These are phyloP conservation scores for Globisporangium yorkense DNA, from an alignment of 352 stramenopile genomes.

Conservation along the genomic window DNA sequence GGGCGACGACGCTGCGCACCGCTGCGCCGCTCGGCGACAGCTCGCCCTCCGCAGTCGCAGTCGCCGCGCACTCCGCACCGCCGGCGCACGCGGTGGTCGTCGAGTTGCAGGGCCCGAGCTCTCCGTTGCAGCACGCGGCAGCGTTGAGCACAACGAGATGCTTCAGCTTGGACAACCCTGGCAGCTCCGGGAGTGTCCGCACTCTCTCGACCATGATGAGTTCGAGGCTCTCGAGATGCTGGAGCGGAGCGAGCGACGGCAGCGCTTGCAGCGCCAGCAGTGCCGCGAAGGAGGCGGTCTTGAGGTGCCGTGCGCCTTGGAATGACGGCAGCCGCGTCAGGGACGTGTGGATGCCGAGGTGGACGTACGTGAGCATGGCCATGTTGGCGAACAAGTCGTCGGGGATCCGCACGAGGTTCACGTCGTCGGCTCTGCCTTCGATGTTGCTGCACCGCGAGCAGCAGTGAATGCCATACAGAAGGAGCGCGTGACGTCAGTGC, in stretches of 20 bases:
- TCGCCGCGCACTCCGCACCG: too few species aligned
- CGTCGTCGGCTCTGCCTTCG: slow-evolving; percentile 19
- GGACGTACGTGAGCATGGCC: slow-evolving; percentile 30
- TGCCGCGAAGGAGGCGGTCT: slow-evolving; percentile 22
- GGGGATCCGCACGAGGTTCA: slow-evolving; percentile 20
- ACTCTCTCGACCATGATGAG: too few species aligned
- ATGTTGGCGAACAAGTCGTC: slow-evolving; percentile 21
- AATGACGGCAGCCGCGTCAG: slow-evolving; percentile 24
- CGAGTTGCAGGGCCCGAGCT: too few species aligned
- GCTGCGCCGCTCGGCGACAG: too few species aligned
- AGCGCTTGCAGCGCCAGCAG: slow-evolving; percentile 15
- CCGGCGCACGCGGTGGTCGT: too few species aligned
- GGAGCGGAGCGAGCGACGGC: slow-evolving; percentile 14
- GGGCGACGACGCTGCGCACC: too few species aligned
- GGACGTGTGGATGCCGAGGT: slow-evolving; percentile 25
- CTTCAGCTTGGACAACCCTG: too few species aligned
- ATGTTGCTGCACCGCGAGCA: slow-evolving; percentile 20
- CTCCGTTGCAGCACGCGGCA: too few species aligned
- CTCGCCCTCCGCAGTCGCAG: too few species aligned
- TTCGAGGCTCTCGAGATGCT: slow-evolving; percentile 10
- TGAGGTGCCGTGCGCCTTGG: slow-evolving; percentile 19
- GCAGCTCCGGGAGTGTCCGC: too few species aligned
- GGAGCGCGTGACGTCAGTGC: too few species aligned
- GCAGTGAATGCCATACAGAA: not conserved
- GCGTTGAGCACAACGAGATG: too few species aligned